Evolutionary conservation across 768 basidiomycete species (phyloP).

Genomic region (Mycena belliarum): DNA sequence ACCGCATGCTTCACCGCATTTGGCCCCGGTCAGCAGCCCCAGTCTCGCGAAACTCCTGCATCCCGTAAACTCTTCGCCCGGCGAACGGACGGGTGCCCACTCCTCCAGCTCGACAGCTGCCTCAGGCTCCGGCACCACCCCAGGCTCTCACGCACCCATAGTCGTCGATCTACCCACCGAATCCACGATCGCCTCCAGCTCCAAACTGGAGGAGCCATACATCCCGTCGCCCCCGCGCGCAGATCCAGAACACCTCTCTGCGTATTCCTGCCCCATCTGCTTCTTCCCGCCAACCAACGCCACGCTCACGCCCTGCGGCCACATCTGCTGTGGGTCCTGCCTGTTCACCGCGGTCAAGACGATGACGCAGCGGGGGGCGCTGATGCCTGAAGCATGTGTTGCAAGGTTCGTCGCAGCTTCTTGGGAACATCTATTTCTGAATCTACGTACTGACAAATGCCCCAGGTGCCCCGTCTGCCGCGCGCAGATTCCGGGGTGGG

Average conservation of each 20-base stretch:
- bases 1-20: neutral
- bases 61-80: neutral
- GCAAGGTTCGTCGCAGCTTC: slow-evolving; percentile 38
- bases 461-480: slow-evolving; percentile 71
- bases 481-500: slow-evolving; percentile 66
- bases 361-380: slow-evolving; percentile 49
- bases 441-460: neutral
- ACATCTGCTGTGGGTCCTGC: slow-evolving; percentile 76
- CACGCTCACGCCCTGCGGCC: slow-evolving; percentile 78
- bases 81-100: too few species aligned
- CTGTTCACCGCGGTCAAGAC: slow-evolving; percentile 73
- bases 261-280: slow-evolving; percentile 81
- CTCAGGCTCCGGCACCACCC: neutral
- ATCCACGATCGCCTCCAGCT: slow-evolving; percentile 11
- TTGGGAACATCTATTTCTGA: neutral
- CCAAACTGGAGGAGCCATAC: slow-evolving; percentile 4
- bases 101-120: too few species aligned
- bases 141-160: neutral
- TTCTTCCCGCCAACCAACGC: slow-evolving; percentile 75
- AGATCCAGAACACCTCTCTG: slow-evolving; percentile 43
- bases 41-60: slow-evolving; percentile 29
- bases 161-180: slow-evolving; percentile 8
- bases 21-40: slow-evolving; percentile 24
- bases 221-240: neutral
- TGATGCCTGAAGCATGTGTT: slow-evolving; percentile 32